Percentiles rank a stretch among this genome's conserved stretches.
Evolutionary conservation across 2,329 filamentous ascomycete species (phyloP).

Genomic region (Diplocarpon mali): DNA sequence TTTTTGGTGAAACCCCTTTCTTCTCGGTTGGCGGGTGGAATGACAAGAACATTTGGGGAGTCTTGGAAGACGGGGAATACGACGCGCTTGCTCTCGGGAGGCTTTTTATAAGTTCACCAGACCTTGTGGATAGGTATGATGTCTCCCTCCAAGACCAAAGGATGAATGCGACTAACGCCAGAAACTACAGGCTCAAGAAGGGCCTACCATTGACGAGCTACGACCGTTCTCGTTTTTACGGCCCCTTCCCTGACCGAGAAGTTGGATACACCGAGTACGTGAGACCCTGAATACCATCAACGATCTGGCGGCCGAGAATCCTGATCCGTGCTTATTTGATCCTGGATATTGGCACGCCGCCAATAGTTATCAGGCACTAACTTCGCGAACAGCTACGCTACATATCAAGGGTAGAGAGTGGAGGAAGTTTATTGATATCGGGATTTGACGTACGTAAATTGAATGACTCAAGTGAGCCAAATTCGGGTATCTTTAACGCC

Average conservation of each 20-base stretch:
- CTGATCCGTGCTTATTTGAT: no score
- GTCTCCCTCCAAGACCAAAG: neutral
- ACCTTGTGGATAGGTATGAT: conserved; percentile 30
- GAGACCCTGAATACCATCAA: conserved; percentile 13
- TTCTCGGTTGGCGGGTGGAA: conserved; percentile 45
- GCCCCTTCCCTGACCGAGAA: conserved; percentile 28
- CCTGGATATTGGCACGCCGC: no score
- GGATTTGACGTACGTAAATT: no score
- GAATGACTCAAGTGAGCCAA: no score
- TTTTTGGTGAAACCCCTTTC: conserved; percentile 42
- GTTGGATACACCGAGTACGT: conserved; percentile 31
- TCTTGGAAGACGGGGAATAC: conserved; percentile 36
- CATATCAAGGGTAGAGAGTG: no score
- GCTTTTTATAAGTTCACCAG: conserved; percentile 38
- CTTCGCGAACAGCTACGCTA: no score
- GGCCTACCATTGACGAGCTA: conserved; percentile 32
- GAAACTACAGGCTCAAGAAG: conserved; percentile 28
- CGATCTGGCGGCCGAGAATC: conserved; percentile 4
- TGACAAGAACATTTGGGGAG: conserved; percentile 37
- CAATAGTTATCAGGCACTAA: no score
- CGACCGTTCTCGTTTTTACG: conserved; percentile 35
- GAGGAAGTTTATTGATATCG: no score
- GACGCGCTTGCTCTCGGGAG: conserved; percentile 38
- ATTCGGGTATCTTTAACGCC: neutral
- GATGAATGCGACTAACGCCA: neutral